A percentile compares a stretch with the other conserved stretches of the same genome.
phyloP scores from a whole-genome alignment of 148 eudicot genomes.

The Chenopodium quinoa region DNA sequence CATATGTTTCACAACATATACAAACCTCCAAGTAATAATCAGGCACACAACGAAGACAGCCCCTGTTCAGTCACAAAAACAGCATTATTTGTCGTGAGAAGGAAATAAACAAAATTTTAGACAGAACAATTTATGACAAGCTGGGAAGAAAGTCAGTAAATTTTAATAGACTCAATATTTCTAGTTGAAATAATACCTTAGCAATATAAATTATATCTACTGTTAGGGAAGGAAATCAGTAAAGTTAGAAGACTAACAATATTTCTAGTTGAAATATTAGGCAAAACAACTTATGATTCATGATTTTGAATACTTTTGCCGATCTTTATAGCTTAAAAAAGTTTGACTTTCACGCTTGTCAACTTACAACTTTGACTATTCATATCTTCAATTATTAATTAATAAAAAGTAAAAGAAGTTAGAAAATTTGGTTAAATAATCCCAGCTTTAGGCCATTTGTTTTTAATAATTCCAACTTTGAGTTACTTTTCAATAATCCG shows the following conservation, averaged over 20 bases:
- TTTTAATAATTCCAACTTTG: too few relatives aligned
- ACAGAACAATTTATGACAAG: background rate
- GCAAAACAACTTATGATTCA: background rate
- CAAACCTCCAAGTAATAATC: slow-evolving; percentile 89
- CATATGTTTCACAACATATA: slow-evolving; percentile 18
- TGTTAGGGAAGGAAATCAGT: background rate
- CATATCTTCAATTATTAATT: too few relatives aligned
- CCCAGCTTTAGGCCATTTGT: too few relatives aligned
- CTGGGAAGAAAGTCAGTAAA: background rate
- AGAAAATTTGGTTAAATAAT: too few relatives aligned
- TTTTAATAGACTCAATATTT: background rate
- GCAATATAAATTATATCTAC: too few relatives aligned
- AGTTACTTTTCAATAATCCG: too few relatives aligned
- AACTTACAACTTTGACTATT: too few relatives aligned
- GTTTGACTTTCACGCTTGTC: too few relatives aligned
- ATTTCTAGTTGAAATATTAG: background rate
- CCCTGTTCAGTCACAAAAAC: slow-evolving; percentile 47
- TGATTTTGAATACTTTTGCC: too few relatives aligned
- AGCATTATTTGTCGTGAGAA: background rate
- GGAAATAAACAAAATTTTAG: background rate
- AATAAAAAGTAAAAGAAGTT: too few relatives aligned
- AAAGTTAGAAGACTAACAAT: background rate
- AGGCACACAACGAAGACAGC: slow-evolving; percentile 87
- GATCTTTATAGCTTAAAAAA: too few relatives aligned
- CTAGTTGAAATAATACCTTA: background rate